A percentile compares a stretch with the other conserved stretches of the same genome.
Conservation (phyloP, 345 rosid species). For the Eutrema yunnanense region DNA sequence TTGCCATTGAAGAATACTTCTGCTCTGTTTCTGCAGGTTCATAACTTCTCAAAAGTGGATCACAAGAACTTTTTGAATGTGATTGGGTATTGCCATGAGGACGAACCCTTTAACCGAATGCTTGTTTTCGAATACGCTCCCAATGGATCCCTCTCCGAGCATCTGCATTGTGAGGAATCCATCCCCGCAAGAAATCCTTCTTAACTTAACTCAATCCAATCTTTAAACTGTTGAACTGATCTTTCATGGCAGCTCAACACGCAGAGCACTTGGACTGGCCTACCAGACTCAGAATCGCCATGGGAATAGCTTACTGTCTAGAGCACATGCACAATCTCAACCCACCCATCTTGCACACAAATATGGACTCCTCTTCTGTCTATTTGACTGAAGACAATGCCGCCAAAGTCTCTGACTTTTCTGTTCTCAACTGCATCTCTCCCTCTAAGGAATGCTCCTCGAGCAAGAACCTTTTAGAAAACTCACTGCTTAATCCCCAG, state of each 20-base stretch:
- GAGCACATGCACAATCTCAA: slow-evolving; percentile 81
- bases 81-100: slow-evolving; percentile 78
- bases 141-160: slow-evolving; percentile 92
- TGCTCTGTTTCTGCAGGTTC: slow-evolving; percentile 53
- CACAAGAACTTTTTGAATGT: slow-evolving; percentile 94
- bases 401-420: slow-evolving; percentile 79
- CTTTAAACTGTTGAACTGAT: neutral
- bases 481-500: slow-evolving; percentile 33
- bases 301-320: slow-evolving; percentile 92
- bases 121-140: slow-evolving; percentile 95
- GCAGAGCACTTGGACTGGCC: slow-evolving; percentile 89
- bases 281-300: slow-evolving; percentile 62
- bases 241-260: slow-evolving; percentile 53
- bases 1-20: neutral
- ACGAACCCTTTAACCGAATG: slow-evolving; percentile 80
- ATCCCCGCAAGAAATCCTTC: neutral
- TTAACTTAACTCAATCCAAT: neutral
- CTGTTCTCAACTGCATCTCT: slow-evolving; percentile 43
- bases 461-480: slow-evolving; percentile 39
- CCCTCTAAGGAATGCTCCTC: slow-evolving; percentile 41
- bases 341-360: slow-evolving; percentile 60
- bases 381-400: slow-evolving; percentile 92
- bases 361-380: slow-evolving; percentile 60
- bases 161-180: slow-evolving; percentile 67
- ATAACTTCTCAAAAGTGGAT: slow-evolving; percentile 65